These are phyloP conservation scores for Acer saccharum DNA, from an alignment of 345 rosid species.

Conservation along the genomic window DNA sequence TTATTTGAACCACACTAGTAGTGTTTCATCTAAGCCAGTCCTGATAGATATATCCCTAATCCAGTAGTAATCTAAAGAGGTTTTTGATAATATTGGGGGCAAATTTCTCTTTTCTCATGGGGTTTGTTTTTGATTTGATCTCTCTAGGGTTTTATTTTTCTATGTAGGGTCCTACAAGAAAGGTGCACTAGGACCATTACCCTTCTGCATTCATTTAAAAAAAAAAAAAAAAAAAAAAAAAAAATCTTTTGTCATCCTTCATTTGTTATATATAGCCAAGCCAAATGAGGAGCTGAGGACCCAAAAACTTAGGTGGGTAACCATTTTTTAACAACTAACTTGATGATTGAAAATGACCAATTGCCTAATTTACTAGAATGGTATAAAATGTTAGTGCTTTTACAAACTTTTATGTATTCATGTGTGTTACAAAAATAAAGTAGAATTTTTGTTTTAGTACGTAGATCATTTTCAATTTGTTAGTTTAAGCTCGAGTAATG, in stretches of 20 bases:
- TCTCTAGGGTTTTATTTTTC: not conserved
- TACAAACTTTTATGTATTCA: not conserved
- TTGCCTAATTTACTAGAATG: not conserved
- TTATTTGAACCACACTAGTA: too few relatives aligned
- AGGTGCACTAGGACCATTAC: not conserved
- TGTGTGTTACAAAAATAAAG: not conserved
- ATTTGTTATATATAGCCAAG: not conserved
- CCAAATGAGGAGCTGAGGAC: not conserved
- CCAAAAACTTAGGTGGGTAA: not conserved
- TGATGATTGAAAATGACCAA: conserved; percentile 9
- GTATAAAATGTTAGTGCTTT: not conserved
- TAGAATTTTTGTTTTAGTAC: too few relatives aligned
- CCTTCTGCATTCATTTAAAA: not conserved
- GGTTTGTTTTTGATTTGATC: not conserved
- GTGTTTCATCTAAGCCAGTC: too few relatives aligned
- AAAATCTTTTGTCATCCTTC: not conserved
- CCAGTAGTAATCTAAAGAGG: too few relatives aligned
- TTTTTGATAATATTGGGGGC: too few relatives aligned
- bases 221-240: too few relatives aligned
- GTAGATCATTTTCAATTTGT: too few relatives aligned
- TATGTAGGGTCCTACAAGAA: not conserved
- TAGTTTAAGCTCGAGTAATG: too few relatives aligned
- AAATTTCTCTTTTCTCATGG: not conserved
- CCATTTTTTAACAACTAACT: conserved; percentile 9
- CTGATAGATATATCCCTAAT: too few relatives aligned